These are phyloP conservation scores for Aspergillus campestris DNA, from an alignment of 495 filamentous ascomycete genomes.

Conservation along the genomic window DNA sequence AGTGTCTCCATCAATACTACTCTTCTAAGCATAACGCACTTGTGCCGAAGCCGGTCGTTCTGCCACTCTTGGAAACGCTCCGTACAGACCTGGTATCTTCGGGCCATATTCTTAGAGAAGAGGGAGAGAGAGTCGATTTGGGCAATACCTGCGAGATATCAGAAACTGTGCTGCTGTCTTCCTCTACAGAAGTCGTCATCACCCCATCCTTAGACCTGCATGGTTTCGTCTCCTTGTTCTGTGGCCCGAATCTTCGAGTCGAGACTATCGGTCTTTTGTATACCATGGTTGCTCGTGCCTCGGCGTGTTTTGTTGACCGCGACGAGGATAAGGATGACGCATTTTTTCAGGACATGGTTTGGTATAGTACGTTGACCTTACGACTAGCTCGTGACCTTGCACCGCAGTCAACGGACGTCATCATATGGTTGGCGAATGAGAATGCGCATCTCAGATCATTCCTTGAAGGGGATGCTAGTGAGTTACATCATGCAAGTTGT, in stretches of 20 bases:
- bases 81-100: conserved; percentile 3
- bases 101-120: conserved; percentile 1
- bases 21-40: conserved; percentile 5
- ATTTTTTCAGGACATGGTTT: conserved; percentile 11
- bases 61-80: conserved; percentile 2
- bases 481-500: conserved; percentile 1
- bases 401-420: conserved; percentile 10
- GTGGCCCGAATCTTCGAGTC: conserved; percentile 10
- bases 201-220: conserved; percentile 8
- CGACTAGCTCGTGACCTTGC: conserved; percentile 13
- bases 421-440: conserved; percentile 15
- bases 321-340: conserved; percentile 1
- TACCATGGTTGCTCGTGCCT: conserved; percentile 11
- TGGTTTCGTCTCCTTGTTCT: conserved; percentile 9
- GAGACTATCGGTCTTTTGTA: conserved; percentile 14
- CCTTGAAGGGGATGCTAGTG: conserved; percentile 15
- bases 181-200: conserved; percentile 7
- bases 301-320: conserved; percentile 1
- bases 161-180: conserved; percentile 4
- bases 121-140: neutral
- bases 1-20: conserved; percentile 9
- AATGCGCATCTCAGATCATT: conserved; percentile 8
- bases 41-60: conserved; percentile 9
- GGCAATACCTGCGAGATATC: neutral
- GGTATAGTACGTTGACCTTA: conserved; percentile 9